A percentile compares a stretch with the other conserved stretches of the same genome.
phyloP scores from a whole-genome alignment of 495 filamentous ascomycete species.

The Articulospora tetracladia region DNA sequence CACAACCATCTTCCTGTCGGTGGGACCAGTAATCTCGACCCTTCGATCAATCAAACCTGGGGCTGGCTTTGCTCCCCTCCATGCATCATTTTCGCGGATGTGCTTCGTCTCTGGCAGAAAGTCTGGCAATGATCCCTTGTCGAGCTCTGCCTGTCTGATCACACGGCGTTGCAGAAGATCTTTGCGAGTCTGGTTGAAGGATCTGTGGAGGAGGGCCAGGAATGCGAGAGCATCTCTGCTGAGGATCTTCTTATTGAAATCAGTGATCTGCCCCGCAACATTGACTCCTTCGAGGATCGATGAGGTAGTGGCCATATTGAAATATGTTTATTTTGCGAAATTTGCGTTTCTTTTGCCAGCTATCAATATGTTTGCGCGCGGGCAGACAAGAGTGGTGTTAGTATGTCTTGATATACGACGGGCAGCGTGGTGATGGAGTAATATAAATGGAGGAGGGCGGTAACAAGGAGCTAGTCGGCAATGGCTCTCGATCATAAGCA shows the following conservation, averaged over 20 bases:
- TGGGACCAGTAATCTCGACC: constrained; percentile 98
- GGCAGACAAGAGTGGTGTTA: constrained; percentile 6
- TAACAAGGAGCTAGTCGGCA: constrained; percentile 15
- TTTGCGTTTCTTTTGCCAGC: background rate
- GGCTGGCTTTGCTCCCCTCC: constrained; percentile 91
- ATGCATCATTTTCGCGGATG: constrained; percentile 91
- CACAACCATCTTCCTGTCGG: constrained; percentile 98
- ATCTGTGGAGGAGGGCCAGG: constrained; percentile 87
- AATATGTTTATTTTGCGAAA: background rate
- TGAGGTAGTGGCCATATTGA: constrained; percentile 67
- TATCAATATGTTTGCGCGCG: background rate
- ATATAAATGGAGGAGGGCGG: constrained; percentile 2
- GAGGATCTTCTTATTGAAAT: constrained; percentile 83
- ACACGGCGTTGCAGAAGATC: constrained; percentile 81
- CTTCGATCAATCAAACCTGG: constrained; percentile 91
- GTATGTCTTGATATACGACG: constrained; percentile 10
- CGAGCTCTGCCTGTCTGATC: constrained; percentile 88
- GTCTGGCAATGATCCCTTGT: constrained; percentile 86
- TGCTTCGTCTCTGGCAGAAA: constrained; percentile 96
- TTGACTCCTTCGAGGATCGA: constrained; percentile 81
- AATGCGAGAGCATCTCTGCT: constrained; percentile 89
- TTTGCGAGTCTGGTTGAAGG: constrained; percentile 90
- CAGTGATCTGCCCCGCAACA: constrained; percentile 73
- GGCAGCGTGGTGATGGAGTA: constrained; percentile 1
- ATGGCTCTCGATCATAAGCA: background rate